A percentile compares a stretch with the other conserved stretches of the same genome.
phyloP scores from a whole-genome alignment of 2,329 filamentous ascomycete genomes.

The Aspergillus oerlinghausenensis region DNA sequence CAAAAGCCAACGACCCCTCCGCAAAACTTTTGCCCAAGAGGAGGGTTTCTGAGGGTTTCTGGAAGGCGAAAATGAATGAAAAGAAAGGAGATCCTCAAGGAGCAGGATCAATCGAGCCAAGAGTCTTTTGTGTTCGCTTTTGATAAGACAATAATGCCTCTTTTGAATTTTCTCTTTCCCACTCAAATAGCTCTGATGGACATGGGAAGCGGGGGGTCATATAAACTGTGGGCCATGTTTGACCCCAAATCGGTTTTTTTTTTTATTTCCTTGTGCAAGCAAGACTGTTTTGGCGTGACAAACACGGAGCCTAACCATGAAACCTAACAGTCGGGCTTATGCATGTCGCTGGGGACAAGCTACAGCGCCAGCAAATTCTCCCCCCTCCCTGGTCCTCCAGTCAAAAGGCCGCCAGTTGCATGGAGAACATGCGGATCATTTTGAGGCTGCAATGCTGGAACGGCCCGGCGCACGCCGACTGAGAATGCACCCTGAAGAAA shows the following conservation, averaged over 20 bases:
- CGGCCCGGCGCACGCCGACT: slow-evolving; percentile 43
- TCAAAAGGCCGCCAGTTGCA: slow-evolving; percentile 25
- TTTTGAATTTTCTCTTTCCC: slow-evolving; percentile 1
- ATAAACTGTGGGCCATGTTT: slow-evolving; percentile 34
- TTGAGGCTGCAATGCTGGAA: slow-evolving; percentile 43
- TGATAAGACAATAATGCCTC: background rate
- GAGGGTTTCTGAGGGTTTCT: no score
- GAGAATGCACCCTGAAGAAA: slow-evolving; percentile 35
- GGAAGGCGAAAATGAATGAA: background rate
- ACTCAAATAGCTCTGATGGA: slow-evolving; percentile 15
- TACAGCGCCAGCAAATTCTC: slow-evolving; percentile 26
- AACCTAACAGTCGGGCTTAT: slow-evolving; percentile 36
- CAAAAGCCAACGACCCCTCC: background rate
- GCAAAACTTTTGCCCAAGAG: background rate
- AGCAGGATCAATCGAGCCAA: background rate
- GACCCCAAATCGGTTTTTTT: slow-evolving; percentile 11
- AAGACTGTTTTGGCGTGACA: slow-evolving; percentile 22
- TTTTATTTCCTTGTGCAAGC: slow-evolving; percentile 12
- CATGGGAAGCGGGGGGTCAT: slow-evolving; percentile 36
- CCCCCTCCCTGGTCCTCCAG: slow-evolving; percentile 28
- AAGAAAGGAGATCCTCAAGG: background rate
- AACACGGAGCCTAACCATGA: slow-evolving; percentile 35
- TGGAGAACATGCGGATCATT: slow-evolving; percentile 39
- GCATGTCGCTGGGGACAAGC: slow-evolving; percentile 32
- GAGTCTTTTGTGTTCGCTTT: background rate